Evolutionary conservation across 495 filamentous ascomycete species (phyloP), one percentile per base, ranked within the genome.

Genomic region (Aspergillus incahuasiensis): DNA sequence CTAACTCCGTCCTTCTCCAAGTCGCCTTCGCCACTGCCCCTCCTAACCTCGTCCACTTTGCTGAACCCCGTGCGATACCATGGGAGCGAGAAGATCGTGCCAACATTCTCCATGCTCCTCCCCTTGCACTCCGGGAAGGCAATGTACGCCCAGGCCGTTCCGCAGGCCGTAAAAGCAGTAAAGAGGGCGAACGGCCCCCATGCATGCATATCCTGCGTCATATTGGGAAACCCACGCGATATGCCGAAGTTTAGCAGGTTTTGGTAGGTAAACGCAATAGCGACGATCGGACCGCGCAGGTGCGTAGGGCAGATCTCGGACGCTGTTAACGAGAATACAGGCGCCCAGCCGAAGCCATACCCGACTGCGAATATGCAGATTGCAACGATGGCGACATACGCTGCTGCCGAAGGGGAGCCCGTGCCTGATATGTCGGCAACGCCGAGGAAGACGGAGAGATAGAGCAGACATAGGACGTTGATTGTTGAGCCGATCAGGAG

Each of bases 201-300:
- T 11, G 62, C 25, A 11, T 64, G 57, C 59, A 64, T 67, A 18
- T 7, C 40, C 1, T 50, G 35, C 0, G 54, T 61, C 62, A 63
- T 63, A 35, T 63, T 63, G 0, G 60, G 57, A 15, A 67, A 63
- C 4, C 57, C 62, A 1, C 60, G 48, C 0, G 62, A 59, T 30
- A 67, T 62, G 15, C 59, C 65, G 34, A 67, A 64, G 39, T 63
- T 60, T 6, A 67, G 44, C 21, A 64, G 45, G 22, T 67, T 63
- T 45, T 67, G 62, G 39, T 62, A 67, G 2, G 55, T 56, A 35
- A 64, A 64, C 7, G 62, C 55, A 16, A 67, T 40, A 3, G 55
- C 55, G 12, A 67, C 57, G 0, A 60, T 50, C 4, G 60, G 58
- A 1, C 59, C 62, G 13, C 62, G 59, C 16, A 61, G 50, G 2